Evolutionary conservation across 805 yeast species (phyloP).

Genomic region (Yarrowia sp.): DNA sequence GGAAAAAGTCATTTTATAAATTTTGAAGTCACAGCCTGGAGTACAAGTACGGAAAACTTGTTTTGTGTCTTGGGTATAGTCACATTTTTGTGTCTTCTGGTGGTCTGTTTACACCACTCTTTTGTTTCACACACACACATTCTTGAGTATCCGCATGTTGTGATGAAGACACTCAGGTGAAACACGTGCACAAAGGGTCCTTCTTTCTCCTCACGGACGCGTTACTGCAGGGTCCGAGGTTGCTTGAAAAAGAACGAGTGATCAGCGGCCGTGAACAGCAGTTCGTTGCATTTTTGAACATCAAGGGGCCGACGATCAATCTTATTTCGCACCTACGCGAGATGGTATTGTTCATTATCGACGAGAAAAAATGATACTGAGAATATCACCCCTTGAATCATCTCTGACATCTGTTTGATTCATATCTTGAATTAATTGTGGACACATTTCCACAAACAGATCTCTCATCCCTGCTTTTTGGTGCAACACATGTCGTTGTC

Average conservation of each 20-base stretch:
- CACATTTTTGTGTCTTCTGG: not conserved
- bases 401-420: not conserved
- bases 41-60: not conserved
- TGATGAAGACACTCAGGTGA: not conserved
- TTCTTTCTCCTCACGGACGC: not conserved
- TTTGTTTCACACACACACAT: not conserved
- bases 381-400: not conserved
- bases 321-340: not conserved
- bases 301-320: conserved; percentile 18
- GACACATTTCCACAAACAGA: not conserved
- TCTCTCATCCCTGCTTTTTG: not conserved
- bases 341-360: not conserved
- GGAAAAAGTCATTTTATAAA: not conserved
- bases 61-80: no score
- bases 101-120: not conserved
- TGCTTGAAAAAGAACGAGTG: not conserved
- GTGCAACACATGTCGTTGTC: not conserved
- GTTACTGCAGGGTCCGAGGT: conserved; percentile 14
- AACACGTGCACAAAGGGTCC: conserved; percentile 1
- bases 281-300: conserved; percentile 14
- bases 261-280: not conserved
- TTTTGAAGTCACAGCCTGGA: not conserved
- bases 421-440: not conserved
- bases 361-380: not conserved
- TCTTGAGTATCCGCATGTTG: not conserved